These are phyloP conservation scores for Cerioporus squamosus DNA, from an alignment of 1,284 basidiomycete genomes.

Conservation along the genomic window DNA sequence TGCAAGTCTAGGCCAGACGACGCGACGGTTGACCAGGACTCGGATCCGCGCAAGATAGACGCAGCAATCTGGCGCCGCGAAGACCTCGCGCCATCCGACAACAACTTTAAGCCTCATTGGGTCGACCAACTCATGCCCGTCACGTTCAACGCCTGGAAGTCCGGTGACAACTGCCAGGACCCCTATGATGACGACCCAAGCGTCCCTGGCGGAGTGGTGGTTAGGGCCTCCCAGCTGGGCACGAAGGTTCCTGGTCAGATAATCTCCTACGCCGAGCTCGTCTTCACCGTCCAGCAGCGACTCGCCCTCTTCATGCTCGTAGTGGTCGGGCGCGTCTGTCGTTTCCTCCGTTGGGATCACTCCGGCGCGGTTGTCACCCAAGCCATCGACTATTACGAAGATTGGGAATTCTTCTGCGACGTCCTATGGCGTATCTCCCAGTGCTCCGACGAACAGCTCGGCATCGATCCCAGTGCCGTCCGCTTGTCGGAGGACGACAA, in stretches of 20 bases:
- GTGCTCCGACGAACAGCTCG: constrained; percentile 32
- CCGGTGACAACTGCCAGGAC: background rate
- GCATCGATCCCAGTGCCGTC: constrained; percentile 14
- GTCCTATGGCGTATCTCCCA: constrained; percentile 27
- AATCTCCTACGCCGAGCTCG: constrained; percentile 1
- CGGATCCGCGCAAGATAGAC: constrained; percentile 4
- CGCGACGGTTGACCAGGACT: background rate
- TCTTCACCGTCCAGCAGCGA: constrained; percentile 3
- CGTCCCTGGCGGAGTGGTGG: background rate
- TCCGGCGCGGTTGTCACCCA: constrained; percentile 4
- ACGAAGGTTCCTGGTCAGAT: background rate
- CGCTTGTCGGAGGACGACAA: background rate
- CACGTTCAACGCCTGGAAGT: constrained; percentile 6
- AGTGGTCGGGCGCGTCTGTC: background rate
- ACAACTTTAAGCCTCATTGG: background rate
- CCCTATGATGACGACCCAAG: background rate
- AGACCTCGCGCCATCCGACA: background rate
- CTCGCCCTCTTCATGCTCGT: constrained; percentile 5
- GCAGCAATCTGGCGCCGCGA: background rate
- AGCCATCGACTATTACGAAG: constrained; percentile 7
- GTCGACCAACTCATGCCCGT: background rate
- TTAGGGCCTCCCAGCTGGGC: background rate
- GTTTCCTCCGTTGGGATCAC: constrained; percentile 11
- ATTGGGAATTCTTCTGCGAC: constrained; percentile 4
- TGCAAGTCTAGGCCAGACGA: background rate